Evolutionary conservation across 495 filamentous ascomycete species (phyloP).

Genomic region (Pyrenula aspistea): DNA sequence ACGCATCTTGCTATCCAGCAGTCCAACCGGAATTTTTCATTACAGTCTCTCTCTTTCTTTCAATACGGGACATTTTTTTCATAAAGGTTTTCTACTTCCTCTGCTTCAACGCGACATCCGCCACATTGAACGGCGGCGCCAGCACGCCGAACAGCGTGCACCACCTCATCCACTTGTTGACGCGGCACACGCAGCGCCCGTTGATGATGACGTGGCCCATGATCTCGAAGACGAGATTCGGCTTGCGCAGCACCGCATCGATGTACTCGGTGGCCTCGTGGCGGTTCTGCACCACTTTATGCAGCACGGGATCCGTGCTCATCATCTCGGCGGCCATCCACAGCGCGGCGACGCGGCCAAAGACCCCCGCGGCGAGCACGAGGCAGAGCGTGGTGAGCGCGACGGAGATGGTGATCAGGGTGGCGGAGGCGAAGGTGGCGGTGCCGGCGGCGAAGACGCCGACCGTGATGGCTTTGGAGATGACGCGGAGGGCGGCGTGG

Average conservation of each 20-base stretch:
- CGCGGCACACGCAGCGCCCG: conserved; percentile 1
- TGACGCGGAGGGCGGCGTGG: conserved; percentile 5
- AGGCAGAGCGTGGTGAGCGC: conserved; percentile 6
- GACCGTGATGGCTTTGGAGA: conserved; percentile 4
- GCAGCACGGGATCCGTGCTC: not conserved
- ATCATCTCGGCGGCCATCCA: not conserved
- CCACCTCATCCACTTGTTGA: conserved; percentile 1
- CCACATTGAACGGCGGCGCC: conserved; percentile 6
- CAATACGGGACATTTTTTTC: too few species aligned
- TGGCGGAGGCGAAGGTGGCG: conserved; percentile 8
- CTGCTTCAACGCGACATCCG: not conserved
- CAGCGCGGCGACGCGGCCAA: not conserved
- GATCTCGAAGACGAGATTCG: conserved; percentile 3
- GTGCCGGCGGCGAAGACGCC: conserved; percentile 10
- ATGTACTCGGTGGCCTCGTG: not conserved
- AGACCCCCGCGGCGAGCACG: conserved; percentile 4
- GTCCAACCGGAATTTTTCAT: too few species aligned
- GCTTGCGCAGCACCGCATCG: not conserved
- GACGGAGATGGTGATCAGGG: conserved; percentile 6
- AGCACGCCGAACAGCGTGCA: conserved; percentile 8
- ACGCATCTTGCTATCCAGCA: too few species aligned
- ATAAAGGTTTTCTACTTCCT: not conserved
- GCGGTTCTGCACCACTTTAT: not conserved
- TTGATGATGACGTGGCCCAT: conserved; percentile 11
- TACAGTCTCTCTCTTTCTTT: too few species aligned